Evolutionary conservation across 192 early-diverging fungal species (phyloP), one percentile per base, ranked within the genome.

Genomic region (Coemansia sp.): DNA sequence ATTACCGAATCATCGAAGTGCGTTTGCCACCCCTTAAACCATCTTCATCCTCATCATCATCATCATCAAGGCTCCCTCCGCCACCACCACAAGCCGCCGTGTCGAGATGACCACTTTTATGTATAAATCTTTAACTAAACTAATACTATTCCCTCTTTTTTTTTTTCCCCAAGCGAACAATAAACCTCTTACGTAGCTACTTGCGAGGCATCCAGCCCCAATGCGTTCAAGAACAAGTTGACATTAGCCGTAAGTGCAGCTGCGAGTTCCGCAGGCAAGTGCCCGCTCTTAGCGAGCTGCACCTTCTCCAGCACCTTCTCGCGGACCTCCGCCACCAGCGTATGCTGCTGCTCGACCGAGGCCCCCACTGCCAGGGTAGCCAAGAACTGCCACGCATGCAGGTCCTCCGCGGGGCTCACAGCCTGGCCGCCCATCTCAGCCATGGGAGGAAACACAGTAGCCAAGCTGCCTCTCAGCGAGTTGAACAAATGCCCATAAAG

Each of bases 331-430:
- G 92, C 90, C 18, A 99, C 90, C 33, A 99, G 80, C 23, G 92
- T 82, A 38, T 92, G 88, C 81, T 99, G 97, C 81, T 98, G 95
- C 33, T 99, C 97, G 57, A 92, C 89, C 1, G 92, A 91, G 0
- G 97, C 97, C 10, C 94, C 91, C 1, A 95, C 89, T 2, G 97
- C 96, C 85, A 99, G 90, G 0, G 95, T 92, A 0, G 97, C 94
- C 76, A 99, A 82, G 66, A 99, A 99, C 70, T 97, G 95, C 97
- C 97, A 99, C 16, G 97, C 91, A 69, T 95, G 93, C 31, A 94
- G 84, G 73, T 98, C 95, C 88, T 50, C 86, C 62, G 67, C 69
- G 69, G 37, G 81, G 60, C 20, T 83, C 38, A 77, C 61, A 28
- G 65, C 43, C 18, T 76, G 70, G 14, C 76, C 60, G 14, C 76